Conservation (phyloP, 108 stramenopile species). For the Skeletonema potamos region DNA sequence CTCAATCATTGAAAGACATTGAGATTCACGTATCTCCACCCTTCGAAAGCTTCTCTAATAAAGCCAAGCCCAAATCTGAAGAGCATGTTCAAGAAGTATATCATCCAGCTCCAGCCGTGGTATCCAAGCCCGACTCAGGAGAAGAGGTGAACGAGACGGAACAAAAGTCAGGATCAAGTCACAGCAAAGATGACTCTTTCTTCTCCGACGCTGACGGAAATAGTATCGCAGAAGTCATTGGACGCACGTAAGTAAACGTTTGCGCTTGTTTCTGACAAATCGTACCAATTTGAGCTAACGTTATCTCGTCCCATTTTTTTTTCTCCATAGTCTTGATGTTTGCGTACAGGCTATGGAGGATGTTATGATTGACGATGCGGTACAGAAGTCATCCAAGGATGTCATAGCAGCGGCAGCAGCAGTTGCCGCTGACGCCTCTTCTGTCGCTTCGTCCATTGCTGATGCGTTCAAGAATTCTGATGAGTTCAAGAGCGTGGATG, state of each 20-base stretch:
- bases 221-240: conserved; percentile 72
- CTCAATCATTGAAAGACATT: background rate
- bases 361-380: conserved; percentile 1
- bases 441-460: conserved; percentile 44
- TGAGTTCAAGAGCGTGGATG: conserved; percentile 16
- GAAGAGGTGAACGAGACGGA: background rate
- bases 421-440: conserved; percentile 19
- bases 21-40: background rate
- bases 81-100: background rate
- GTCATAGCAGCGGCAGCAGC: background rate
- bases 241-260: conserved; percentile 44
- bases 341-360: conserved; percentile 42
- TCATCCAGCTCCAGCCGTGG: background rate
- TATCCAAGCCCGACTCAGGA: background rate
- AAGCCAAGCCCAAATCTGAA: conserved; percentile 3
- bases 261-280: no score
- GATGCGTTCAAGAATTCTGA: conserved; percentile 32
- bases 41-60: background rate
- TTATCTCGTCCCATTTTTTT: background rate
- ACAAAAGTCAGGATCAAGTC: background rate
- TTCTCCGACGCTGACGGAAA: conserved; percentile 70
- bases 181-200: conserved; percentile 52
- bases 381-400: conserved; percentile 2
- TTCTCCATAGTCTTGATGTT: no score
- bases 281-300: background rate